Percentiles rank a stretch among this genome's conserved stretches.
Evolutionary conservation across 345 rosid genomes (phyloP).

Genomic region (Brassica napus): DNA sequence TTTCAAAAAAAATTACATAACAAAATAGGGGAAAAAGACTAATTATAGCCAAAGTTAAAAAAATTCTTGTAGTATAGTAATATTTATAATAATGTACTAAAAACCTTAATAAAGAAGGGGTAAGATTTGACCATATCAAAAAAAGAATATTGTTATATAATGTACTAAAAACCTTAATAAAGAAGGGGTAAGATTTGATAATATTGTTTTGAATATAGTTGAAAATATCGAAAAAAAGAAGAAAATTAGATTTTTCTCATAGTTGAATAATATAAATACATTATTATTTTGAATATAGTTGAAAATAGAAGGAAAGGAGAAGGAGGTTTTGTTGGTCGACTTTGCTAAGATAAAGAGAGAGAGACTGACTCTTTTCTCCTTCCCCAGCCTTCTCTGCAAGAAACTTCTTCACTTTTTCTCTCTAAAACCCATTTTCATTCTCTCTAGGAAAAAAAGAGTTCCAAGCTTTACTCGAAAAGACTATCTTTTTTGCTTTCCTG

Average conservation of each 20-base stretch:
- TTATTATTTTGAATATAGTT: not conserved
- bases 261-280: not conserved
- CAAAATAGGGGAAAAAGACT: not conserved
- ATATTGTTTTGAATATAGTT: not conserved
- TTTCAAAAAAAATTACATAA: not conserved
- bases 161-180: not conserved
- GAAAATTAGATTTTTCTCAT: not conserved
- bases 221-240: slow-evolving; percentile 5
- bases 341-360: slow-evolving; percentile 63
- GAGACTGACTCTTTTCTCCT: slow-evolving; percentile 41
- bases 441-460: slow-evolving; percentile 1
- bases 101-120: not conserved
- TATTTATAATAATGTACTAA: not conserved
- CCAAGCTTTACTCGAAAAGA: slow-evolving; percentile 29
- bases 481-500: not conserved
- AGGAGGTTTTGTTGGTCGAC: slow-evolving; percentile 50
- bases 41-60: not conserved
- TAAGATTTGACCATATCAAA: too few species aligned
- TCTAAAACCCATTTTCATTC: slow-evolving; percentile 9
- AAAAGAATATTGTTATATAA: too few species aligned
- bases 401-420: slow-evolving; percentile 21
- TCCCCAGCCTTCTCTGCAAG: slow-evolving; percentile 27
- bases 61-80: not conserved
- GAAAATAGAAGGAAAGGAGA: slow-evolving; percentile 44
- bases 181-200: not conserved